Evolutionary conservation across 164 flowering plant species (phyloP), one percentile per base, ranked within the genome.

Genomic region (Aristolochia contorta): DNA sequence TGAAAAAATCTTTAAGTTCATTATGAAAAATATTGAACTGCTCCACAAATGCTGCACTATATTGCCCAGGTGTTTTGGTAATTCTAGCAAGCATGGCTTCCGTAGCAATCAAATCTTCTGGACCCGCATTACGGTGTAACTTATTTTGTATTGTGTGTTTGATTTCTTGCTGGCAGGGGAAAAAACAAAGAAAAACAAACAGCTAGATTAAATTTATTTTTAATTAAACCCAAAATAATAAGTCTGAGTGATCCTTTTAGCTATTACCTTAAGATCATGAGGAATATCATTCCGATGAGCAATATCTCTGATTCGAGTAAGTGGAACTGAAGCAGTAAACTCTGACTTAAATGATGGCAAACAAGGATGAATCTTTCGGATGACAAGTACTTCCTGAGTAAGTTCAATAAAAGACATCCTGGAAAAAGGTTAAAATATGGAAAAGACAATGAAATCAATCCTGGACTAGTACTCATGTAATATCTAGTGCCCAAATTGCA

Each of bases 111-210:
- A 92, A 78, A 80, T 92, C 98, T 76, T 92, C 98, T 43, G 98
- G 96, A n/a, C 98, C 96, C 69, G 98, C 98, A 82, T 80, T 81
- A 10, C 98, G 83, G 49, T 92, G 98, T 71, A 92, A 95, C 82
- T 92, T 92, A 85, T 92, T 92, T 62, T 92, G 98, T 77, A 92
- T 92, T 54, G 98, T 92, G 68, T 92, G 98, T 76, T 92, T 92
- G 77, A 92, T 92, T 74, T 89, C 91, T 89, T 87, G 96, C 98
- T 92, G 85, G 19, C 63, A 62, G n/a, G 6, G 33, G 62, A 53
- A 23, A 48, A 37, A 66, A 49, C 6, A 27, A 53, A 2, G 32
- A 27, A 45, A 22, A 60, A 60, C 25, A n/a, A 23, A 2, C 48
- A 64, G 63, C 16, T 53, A 37, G 12, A 10, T 12, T 22, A 53